A percentile compares a stretch with the other conserved stretches of the same genome.
phyloP scores from a whole-genome alignment of 345 rosid species.

The Eucalyptus cladocalyx region DNA sequence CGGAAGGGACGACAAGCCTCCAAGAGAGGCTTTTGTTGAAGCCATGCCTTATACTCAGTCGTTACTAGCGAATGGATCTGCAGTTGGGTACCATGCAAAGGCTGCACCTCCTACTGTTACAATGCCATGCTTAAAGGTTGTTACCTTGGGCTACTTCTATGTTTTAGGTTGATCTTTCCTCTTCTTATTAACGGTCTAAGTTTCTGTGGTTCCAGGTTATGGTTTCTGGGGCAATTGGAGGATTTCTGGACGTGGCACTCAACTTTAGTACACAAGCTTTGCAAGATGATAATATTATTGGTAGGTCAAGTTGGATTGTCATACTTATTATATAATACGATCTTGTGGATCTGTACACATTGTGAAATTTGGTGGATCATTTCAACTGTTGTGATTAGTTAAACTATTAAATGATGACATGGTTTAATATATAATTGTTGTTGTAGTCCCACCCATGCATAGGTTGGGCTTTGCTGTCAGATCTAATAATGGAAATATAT shows the following conservation, averaged over 20 bases:
- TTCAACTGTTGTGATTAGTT: neutral
- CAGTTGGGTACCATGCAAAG: slow-evolving; percentile 83
- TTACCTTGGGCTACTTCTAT: neutral
- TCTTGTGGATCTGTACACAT: neutral
- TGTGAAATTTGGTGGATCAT: neutral
- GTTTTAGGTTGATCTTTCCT: neutral
- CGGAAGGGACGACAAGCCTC: slow-evolving; percentile 58
- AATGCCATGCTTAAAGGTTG: slow-evolving; percentile 92
- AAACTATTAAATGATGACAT: neutral
- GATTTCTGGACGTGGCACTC: slow-evolving; percentile 87
- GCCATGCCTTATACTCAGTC: slow-evolving; percentile 88
- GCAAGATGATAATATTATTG: slow-evolving; percentile 79
- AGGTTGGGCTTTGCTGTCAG: neutral
- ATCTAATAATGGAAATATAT: neutral
- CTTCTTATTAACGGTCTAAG: neutral
- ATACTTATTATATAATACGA: neutral
- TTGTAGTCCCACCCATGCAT: neutral
- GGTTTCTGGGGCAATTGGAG: slow-evolving; percentile 96
- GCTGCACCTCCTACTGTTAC: slow-evolving; percentile 98
- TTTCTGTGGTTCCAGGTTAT: slow-evolving; percentile 41
- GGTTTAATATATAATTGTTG: neutral
- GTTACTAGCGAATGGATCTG: slow-evolving; percentile 45
- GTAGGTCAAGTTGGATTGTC: slow-evolving; percentile 13
- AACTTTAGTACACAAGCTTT: slow-evolving; percentile 89
- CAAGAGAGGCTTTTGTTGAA: slow-evolving; percentile 26